Percentiles rank a stretch among this genome's conserved stretches.
These are phyloP conservation scores for Chrysanthemum seticuspe DNA, from an alignment of 129 eudicot genomes.

Conservation along the genomic window DNA sequence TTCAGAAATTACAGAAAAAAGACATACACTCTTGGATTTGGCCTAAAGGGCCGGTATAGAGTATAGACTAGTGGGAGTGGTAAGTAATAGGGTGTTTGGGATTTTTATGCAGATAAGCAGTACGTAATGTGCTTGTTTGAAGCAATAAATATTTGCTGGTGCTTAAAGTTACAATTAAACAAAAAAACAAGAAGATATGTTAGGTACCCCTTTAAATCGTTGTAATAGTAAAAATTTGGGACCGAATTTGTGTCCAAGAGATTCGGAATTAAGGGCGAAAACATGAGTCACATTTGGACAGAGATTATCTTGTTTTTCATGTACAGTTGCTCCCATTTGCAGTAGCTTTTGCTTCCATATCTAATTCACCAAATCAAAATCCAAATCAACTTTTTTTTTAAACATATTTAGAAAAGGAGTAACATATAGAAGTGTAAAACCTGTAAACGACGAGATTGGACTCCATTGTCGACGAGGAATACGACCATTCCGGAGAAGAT, in stretches of 20 bases:
- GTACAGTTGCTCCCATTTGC: constrained; percentile 81
- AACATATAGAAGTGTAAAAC: constrained; percentile 15
- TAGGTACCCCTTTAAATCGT: constrained; percentile 43
- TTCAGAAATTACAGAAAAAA: too few species aligned
- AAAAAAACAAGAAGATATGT: too few species aligned
- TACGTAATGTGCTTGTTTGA: too few species aligned
- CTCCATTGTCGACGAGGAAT: constrained; percentile 58
- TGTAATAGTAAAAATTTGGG: constrained; percentile 28
- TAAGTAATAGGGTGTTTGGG: too few species aligned
- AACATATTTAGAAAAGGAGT: background rate
- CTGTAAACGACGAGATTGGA: constrained; percentile 77
- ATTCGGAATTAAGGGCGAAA: constrained; percentile 54
- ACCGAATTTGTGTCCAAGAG: constrained; percentile 40
- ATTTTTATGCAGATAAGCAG: too few species aligned
- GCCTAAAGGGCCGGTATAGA: too few species aligned
- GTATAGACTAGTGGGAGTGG: too few species aligned
- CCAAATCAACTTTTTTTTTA: background rate
- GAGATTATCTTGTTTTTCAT: constrained; percentile 57
- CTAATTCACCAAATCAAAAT: constrained; percentile 28
- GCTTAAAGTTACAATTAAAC: too few species aligned
- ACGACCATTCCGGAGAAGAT: constrained; percentile 79
- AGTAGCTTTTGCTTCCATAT: constrained; percentile 83
- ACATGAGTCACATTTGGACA: constrained; percentile 59
- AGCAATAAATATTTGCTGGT: too few species aligned
- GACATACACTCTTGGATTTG: too few species aligned